phyloP scores from a whole-genome alignment of 345 rosid genomes.

The Arabidopsis arenosa region DNA sequence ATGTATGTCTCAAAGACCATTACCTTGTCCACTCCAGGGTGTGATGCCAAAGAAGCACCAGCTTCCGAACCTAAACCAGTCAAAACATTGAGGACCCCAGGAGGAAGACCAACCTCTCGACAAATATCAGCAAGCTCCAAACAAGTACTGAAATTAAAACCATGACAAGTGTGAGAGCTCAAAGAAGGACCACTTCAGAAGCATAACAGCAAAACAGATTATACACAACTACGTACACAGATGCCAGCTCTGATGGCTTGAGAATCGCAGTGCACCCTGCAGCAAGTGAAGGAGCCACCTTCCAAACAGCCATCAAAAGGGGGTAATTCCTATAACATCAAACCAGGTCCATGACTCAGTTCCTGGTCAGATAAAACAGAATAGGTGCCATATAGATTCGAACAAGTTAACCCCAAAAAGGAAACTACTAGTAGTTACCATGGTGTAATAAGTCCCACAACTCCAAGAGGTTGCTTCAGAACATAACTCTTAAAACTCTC shows the following conservation, averaged over 20 bases:
- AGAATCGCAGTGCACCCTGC: conserved; percentile 92
- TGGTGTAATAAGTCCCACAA: conserved; percentile 92
- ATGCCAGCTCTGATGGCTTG: conserved; percentile 89
- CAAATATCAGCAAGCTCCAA: conserved; percentile 95
- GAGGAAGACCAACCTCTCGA: conserved; percentile 87
- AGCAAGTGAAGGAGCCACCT: conserved; percentile 97
- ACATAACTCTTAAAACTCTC: conserved; percentile 69
- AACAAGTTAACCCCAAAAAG: background rate
- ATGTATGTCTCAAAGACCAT: conserved; percentile 11
- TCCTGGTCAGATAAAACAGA: background rate
- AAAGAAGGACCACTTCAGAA: conserved; percentile 18
- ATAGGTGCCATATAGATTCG: background rate
- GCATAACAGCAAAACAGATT: background rate
- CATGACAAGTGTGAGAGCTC: conserved; percentile 19
- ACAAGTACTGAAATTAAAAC: conserved; percentile 69
- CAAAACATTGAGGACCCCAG: conserved; percentile 89
- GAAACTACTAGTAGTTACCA: conserved; percentile 49
- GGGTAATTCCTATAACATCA: conserved; percentile 88
- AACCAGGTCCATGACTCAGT: conserved; percentile 27
- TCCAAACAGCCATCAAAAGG: conserved; percentile 90
- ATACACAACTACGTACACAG: conserved; percentile 57
- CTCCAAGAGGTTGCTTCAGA: conserved; percentile 90
- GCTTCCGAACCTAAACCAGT: conserved; percentile 94
- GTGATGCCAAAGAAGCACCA: conserved; percentile 91
- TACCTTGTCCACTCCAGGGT: conserved; percentile 79